Evolutionary conservation across 2,329 filamentous ascomycete genomes (phyloP).

Genomic region (Alternaria gaisen): DNA sequence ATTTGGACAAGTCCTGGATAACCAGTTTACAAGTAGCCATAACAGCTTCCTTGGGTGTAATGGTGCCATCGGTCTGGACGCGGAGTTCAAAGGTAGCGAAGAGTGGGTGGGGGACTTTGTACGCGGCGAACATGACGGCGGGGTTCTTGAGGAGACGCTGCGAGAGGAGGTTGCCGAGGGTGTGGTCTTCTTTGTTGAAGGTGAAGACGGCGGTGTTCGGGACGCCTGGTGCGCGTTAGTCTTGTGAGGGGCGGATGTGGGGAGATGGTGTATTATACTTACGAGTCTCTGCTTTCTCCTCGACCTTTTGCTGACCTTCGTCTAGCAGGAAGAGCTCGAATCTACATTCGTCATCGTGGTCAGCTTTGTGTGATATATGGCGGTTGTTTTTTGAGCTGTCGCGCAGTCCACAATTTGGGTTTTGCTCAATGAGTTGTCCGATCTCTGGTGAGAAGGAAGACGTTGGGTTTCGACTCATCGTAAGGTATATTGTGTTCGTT

Average conservation of each 20-base stretch:
- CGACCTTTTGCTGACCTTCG: constrained; percentile 92
- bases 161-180: constrained; percentile 87
- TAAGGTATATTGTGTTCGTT: neutral
- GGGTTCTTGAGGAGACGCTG: constrained; percentile 85
- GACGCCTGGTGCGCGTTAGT: constrained; percentile 68
- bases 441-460: constrained; percentile 14
- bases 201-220: constrained; percentile 95
- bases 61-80: constrained; percentile 87
- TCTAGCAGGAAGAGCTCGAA: constrained; percentile 92
- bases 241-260: neutral
- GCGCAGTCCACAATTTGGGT: constrained; percentile 17
- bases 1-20: constrained; percentile 78
- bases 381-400: constrained; percentile 16
- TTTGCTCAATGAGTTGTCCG: constrained; percentile 23
- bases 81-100: constrained; percentile 71
- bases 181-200: constrained; percentile 97
- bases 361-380: constrained; percentile 23
- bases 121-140: constrained; percentile 88
- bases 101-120: constrained; percentile 70
- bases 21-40: constrained; percentile 82
- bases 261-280: constrained; percentile 53
- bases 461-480: constrained; percentile 4
- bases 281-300: constrained; percentile 89
- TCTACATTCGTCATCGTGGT: constrained; percentile 59
- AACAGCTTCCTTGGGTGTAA: constrained; percentile 89